Evolutionary conservation across 2,329 filamentous ascomycete genomes (phyloP).

Genomic region (Xylariaceae sp.): DNA sequence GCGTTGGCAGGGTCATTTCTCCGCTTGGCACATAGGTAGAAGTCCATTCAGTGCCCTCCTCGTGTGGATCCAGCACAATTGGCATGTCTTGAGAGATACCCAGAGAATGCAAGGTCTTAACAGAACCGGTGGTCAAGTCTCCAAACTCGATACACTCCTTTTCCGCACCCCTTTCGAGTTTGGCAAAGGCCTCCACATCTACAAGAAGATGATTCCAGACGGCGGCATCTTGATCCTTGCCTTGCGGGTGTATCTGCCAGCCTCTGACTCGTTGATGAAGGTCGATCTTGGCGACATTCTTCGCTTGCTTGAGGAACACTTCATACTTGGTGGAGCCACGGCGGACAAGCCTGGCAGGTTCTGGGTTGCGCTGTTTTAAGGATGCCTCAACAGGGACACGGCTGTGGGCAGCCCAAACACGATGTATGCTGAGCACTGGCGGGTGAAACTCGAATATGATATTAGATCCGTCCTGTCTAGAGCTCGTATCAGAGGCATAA

Average conservation of each 20-base stretch:
- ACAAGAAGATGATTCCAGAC: conserved; percentile 50
- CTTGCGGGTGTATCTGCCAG: conserved; percentile 55
- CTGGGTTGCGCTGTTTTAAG: conserved; percentile 56
- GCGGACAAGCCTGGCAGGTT: conserved; percentile 63
- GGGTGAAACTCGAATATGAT: conserved; percentile 81
- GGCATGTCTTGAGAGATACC: conserved; percentile 69
- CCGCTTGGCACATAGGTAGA: conserved; percentile 40
- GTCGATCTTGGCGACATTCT: conserved; percentile 64
- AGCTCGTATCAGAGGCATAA: conserved; percentile 71
- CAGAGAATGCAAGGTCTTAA: conserved; percentile 58
- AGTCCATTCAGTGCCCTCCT: conserved; percentile 56
- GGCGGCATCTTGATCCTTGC: conserved; percentile 32
- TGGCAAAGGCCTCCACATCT: conserved; percentile 58
- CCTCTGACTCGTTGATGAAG: conserved; percentile 70
- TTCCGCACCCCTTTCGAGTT: conserved; percentile 59
- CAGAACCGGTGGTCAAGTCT: conserved; percentile 74
- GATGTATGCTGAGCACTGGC: conserved; percentile 79
- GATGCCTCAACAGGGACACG: conserved; percentile 54
- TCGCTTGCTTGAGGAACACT: conserved; percentile 72
- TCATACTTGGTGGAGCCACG: conserved; percentile 68
- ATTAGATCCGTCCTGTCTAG: conserved; percentile 54
- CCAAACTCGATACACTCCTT: conserved; percentile 59
- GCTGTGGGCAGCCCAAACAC: conserved; percentile 62
- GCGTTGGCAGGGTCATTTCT: conserved; percentile 32
- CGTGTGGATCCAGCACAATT: conserved; percentile 79